Conservation (phyloP, 208 protist genomes). For the Phytomonas sp. region DNA sequence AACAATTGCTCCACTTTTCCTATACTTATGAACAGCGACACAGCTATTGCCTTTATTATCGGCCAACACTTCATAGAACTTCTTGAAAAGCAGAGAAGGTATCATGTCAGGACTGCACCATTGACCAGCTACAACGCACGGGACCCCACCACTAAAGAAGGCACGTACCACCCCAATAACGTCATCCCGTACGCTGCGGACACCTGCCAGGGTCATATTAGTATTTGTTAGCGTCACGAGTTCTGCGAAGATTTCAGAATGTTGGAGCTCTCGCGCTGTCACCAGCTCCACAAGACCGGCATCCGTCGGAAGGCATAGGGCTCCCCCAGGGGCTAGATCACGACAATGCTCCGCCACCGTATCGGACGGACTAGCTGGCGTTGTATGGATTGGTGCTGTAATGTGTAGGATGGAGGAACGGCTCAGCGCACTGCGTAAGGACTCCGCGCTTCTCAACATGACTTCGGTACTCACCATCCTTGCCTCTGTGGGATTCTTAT, state of each 20-base stretch:
- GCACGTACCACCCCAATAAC: conserved; percentile 55
- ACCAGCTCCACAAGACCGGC: conserved; percentile 26
- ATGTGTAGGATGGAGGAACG: conserved; percentile 30
- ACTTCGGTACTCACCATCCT: conserved; percentile 19
- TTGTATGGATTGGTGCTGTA: conserved; percentile 18
- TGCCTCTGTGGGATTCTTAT: background rate
- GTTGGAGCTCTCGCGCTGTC: conserved; percentile 51
- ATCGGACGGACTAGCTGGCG: background rate
- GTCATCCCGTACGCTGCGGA: conserved; percentile 42
- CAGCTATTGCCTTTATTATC: conserved; percentile 1
- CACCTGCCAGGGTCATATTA: conserved; percentile 45
- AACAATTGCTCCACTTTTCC: background rate
- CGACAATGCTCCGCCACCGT: background rate
- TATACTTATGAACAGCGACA: background rate
- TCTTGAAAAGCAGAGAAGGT: conserved; percentile 56
- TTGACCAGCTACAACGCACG: conserved; percentile 70
- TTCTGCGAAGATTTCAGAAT: conserved; percentile 80
- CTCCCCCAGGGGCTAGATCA: conserved; percentile 1
- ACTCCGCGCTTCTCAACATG: conserved; percentile 42
- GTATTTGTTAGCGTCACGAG: conserved; percentile 75
- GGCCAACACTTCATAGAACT: conserved; percentile 59
- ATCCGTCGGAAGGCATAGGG: conserved; percentile 11
- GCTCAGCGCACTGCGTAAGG: conserved; percentile 35
- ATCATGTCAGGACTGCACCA: conserved; percentile 90
- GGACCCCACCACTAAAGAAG: conserved; percentile 65